Conservation (phyloP, 2,329 filamentous ascomycete species). For the Lomentospora prolificans region DNA sequence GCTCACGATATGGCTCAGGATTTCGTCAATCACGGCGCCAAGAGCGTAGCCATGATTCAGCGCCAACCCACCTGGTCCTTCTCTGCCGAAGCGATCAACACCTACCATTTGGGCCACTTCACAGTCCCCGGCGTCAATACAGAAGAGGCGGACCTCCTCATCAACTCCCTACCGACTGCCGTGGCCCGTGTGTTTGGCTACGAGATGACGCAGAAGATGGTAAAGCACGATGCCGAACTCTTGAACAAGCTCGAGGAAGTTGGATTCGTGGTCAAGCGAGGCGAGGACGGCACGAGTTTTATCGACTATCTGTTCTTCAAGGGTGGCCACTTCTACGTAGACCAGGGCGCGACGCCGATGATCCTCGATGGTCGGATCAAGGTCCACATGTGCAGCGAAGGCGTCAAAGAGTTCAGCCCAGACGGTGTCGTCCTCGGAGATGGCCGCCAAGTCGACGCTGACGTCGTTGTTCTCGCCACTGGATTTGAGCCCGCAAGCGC, state of each 20-base stretch:
- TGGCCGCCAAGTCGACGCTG: conserved; percentile 25
- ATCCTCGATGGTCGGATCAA: conserved; percentile 31
- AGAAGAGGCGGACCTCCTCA: conserved; percentile 39
- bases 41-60: conserved; percentile 42
- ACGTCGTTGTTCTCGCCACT: conserved; percentile 32
- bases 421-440: conserved; percentile 19
- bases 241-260: conserved; percentile 34
- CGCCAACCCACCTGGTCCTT: conserved; percentile 40
- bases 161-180: conserved; percentile 33
- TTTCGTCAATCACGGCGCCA: conserved; percentile 35
- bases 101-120: conserved; percentile 30
- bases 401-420: conserved; percentile 21
- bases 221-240: conserved; percentile 28
- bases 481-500: conserved; percentile 29
- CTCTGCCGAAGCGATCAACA: conserved; percentile 27
- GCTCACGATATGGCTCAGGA: conserved; percentile 41
- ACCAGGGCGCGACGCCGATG: conserved; percentile 28
- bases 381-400: conserved; percentile 20
- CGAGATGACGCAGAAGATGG: conserved; percentile 28
- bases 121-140: conserved; percentile 28
- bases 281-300: conserved; percentile 24
- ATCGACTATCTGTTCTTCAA: conserved; percentile 26
- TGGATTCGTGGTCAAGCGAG: conserved; percentile 30
- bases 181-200: conserved; percentile 35
- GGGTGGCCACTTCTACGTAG: conserved; percentile 32